A percentile compares a stretch with the other conserved stretches of the same genome.
Conservation (phyloP, 371 early-diverging fungal species). For the Apophysomyces ossiformis region DNA sequence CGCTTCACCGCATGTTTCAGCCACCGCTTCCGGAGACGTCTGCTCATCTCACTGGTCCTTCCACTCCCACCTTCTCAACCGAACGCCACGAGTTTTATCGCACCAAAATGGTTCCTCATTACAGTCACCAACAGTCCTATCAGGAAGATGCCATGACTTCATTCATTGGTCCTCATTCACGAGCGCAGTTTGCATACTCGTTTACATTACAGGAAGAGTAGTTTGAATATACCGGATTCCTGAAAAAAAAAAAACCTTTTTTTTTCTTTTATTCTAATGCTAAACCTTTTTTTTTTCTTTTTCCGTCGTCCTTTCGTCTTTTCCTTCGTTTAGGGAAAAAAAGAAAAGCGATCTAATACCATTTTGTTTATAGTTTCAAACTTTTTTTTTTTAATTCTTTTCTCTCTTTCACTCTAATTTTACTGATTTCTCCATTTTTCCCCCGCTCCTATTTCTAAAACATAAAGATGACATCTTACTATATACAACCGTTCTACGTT, state of each 20-base stretch:
- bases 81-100: slow-evolving; percentile 10
- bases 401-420: no score
- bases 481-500: neutral
- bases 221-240: neutral
- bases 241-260: neutral
- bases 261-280: neutral
- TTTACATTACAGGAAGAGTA: slow-evolving; percentile 8
- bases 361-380: neutral
- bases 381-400: neutral
- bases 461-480: neutral
- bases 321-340: neutral
- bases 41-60: neutral
- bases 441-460: neutral
- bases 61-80: neutral
- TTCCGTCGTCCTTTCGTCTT: neutral
- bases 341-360: neutral
- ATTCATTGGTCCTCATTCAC: slow-evolving; percentile 4
- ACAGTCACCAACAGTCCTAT: slow-evolving; percentile 3
- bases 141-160: neutral
- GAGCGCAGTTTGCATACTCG: slow-evolving; percentile 8
- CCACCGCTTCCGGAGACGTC: neutral
- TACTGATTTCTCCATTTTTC: no score
- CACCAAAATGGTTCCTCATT: slow-evolving; percentile 6
- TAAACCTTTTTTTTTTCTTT: neutral
- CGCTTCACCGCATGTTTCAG: slow-evolving; percentile 7